A percentile compares a stretch with the other conserved stretches of the same genome.
These are phyloP conservation scores for Tardiomyces blankii DNA, from an alignment of 1,139 yeast species.

Conservation along the genomic window DNA sequence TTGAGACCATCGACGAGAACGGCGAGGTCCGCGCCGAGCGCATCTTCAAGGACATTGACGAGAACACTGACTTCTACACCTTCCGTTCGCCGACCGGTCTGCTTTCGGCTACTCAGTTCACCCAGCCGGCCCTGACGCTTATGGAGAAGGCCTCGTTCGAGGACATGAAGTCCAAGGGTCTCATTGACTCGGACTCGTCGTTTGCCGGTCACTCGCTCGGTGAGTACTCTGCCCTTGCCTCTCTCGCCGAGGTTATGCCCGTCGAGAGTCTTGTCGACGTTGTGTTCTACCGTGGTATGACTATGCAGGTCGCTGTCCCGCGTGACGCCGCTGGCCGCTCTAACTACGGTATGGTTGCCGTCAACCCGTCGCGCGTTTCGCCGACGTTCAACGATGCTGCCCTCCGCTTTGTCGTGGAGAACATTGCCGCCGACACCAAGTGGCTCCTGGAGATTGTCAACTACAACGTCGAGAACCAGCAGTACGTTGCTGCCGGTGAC, in stretches of 20 bases:
- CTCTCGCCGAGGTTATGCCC: constrained; percentile 97
- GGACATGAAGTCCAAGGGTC: constrained; percentile 92
- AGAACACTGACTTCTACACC: constrained; percentile 71
- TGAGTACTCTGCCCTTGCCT: constrained; percentile 95
- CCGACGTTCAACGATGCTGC: constrained; percentile 89
- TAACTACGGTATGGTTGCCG: constrained; percentile 98
- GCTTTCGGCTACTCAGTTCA: constrained; percentile 95
- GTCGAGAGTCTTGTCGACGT: constrained; percentile 96
- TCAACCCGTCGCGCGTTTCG: constrained; percentile 89
- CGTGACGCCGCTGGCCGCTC: constrained; percentile 93
- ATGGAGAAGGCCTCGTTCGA: constrained; percentile 99
- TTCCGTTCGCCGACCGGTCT: constrained; percentile 92
- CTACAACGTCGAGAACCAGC: constrained; percentile 96
- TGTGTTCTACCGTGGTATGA: constrained; percentile 99
- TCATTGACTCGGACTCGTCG: constrained; percentile 85
- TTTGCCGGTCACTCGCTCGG: constrained; percentile 99
- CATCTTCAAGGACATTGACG: constrained; percentile 86
- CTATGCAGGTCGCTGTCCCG: constrained; percentile 99
- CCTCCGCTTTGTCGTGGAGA: constrained; percentile 86
- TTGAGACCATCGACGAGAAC: constrained; percentile 82
- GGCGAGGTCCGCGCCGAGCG: constrained; percentile 84
- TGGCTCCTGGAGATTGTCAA: constrained; percentile 98
- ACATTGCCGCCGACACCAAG: constrained; percentile 66
- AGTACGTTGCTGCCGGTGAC: constrained; percentile 98
- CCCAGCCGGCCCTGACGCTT: constrained; percentile 97